Base-by-base conservation (phyloP, 148 eudicot genomes). In the Amaranthus hypochondriacus region DNA sequence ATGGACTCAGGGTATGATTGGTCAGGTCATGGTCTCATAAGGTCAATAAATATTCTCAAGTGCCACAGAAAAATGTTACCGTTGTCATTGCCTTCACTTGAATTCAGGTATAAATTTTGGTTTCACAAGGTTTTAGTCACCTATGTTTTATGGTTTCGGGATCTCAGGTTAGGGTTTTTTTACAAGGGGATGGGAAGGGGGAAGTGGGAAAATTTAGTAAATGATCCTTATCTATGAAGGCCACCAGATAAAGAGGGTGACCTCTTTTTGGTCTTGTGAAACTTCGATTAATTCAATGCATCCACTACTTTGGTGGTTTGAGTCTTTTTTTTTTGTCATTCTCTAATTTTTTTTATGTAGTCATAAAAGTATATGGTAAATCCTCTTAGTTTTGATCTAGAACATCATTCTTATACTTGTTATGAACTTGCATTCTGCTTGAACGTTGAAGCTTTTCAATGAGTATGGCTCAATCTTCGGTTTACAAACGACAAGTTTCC, bases 1-100 rank as follows among this genome's bases (percentile, higher is more conserved):
- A 71, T 89, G 94, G 91, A 78, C 93, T 14, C 89, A 85, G 78
- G 90, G 87, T 73, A 87, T 87, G 90, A 79, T 89, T 67, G 80
- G 83, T 6, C 90, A 82, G 28, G 85, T 79, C 63, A 75, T 80
- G 78, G 79, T 80, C 66, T 80, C 82, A 71, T 80, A 68, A 80
- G 54, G 47, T 48, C 50, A 2, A 50, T 15, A 66, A 58, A 39
- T 9, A 50, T 65, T 56, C 46, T 46, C 11, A 6, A 42, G 42
- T 57, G 74, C 8, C 15, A 42, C 63, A 55, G 77, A 52, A 52
- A 52, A 68, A 7, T 21, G 10, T 73, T 56, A 66, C 59, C 47
- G 58, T 18, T 18, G 55, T 63, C 60, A 57, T 72, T 66, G 69
- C 74, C 73, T 79, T 78, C 69, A 43, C 68, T 69, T 67, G 47